Base-by-base conservation (phyloP, 129 eudicot genomes). In the Flaveria brownii region DNA sequence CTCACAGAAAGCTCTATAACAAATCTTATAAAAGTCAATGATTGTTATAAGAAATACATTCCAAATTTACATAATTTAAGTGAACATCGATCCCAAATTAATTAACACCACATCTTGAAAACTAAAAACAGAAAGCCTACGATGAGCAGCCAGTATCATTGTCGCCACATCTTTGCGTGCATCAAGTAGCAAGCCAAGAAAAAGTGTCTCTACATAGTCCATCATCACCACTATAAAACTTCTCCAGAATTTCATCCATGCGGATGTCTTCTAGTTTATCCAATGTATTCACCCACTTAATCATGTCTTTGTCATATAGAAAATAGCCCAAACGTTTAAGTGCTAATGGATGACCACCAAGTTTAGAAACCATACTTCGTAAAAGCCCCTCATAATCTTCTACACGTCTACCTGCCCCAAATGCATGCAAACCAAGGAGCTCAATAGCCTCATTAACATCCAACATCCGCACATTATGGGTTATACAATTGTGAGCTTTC, bases 371-470 rank as follows among this genome's bases (percentile, higher is more conserved):
- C 15, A 63, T 50, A 49, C 18, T 1, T 20, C 3, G 23, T 1
- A 42, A 46, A 64, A 17, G 36, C 80, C 50, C 25, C 80, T 17
- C 73, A 15, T 2, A 76, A 64, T n/a, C 73, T 13, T 76, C 9
- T 76, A 1, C 52, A 30, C 39, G 72, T 50, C 39, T 50, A 65
- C 10, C 0, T 36, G 4, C 3, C 6, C 47, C 42, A 70, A 81
- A 81, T 2, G 81, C 81, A 70, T 51, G 49, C 73, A 12, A 6
- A 59, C 72, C 46, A 50, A 81, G 75, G 57, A 75, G 68, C 16
- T 68, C n/a, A 12, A 75, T 11, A 15, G 52, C 26, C 25, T 75
- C 85, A 0, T 36, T 5, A 14, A 14, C 25, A 20, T 60, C 36
- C 28, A 82, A 77, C 61, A 62, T 18, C 25, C 30, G 17, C 51